A percentile compares a stretch with the other conserved stretches of the same genome.
Evolutionary conservation across 1,284 basidiomycete genomes (phyloP).

Genomic region (Malassezia furfur): DNA sequence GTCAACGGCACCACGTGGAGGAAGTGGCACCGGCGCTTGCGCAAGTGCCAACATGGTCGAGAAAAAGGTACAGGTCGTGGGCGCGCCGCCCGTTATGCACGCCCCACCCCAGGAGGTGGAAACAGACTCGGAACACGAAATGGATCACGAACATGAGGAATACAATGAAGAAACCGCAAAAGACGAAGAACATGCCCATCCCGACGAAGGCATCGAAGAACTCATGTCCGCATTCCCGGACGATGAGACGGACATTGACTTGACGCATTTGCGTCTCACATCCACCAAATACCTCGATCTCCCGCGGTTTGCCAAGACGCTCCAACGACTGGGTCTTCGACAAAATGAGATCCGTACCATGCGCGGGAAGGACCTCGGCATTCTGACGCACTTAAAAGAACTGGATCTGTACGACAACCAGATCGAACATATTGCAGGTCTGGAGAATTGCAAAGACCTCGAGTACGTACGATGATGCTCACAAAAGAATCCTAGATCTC

Average conservation of each 20-base stretch:
- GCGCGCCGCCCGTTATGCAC: not conserved
- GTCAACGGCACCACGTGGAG: constrained; percentile 4
- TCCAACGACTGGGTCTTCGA: constrained; percentile 72
- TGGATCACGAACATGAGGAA: constrained; percentile 11
- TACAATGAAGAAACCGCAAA: constrained; percentile 1
- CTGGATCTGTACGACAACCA: constrained; percentile 94
- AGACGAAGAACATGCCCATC: constrained; percentile 21
- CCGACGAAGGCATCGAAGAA: constrained; percentile 26
- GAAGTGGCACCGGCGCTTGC: constrained; percentile 3
- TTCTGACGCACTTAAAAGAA: constrained; percentile 68
- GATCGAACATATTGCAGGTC: constrained; percentile 50
- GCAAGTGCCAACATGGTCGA: not conserved
- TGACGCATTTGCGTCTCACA: constrained; percentile 70
- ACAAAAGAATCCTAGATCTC: constrained; percentile 67
- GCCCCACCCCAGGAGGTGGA: constrained; percentile 3
- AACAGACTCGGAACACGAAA: constrained; percentile 26
- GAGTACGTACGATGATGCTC: constrained; percentile 53
- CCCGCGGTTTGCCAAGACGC: constrained; percentile 60
- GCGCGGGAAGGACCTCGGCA: constrained; percentile 50
- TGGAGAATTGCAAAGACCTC: constrained; percentile 55
- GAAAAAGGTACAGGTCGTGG: constrained; percentile 17
- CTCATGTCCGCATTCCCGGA: constrained; percentile 28
- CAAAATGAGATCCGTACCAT: constrained; percentile 75
- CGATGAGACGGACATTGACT: constrained; percentile 56
- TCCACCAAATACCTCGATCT: constrained; percentile 56